Evolutionary conservation across 2,329 filamentous ascomycete genomes (phyloP), one percentile per base, ranked within the genome.

Genomic region (Diaporthe sp.): DNA sequence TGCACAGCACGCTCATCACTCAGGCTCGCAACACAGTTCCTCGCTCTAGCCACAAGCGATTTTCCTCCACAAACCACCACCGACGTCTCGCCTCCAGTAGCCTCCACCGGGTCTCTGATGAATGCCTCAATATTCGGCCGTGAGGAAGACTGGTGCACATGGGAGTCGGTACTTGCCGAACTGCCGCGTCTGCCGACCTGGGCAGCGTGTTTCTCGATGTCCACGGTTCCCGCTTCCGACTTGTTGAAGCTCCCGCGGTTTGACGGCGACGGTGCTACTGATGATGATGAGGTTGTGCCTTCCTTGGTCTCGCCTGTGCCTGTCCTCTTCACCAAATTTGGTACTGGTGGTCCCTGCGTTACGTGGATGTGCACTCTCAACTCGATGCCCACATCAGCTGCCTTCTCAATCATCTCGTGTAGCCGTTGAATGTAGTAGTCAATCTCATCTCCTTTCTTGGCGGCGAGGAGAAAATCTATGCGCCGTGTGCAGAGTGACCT

Each of bases 1-100:
- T 92, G 91, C 31, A 92, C 90, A 0, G 88, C 91, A 55, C 91
- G 83, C 82, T 92, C 90, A 78, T 92, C 90, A 72, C 89, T 91
- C 76, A 92, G 77, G 42, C 82, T 83, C 2, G 88, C 87, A 3
- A 92, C 90, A 74, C 85, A 88, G 78, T 90, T 92, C 74, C 91
- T 84, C 19, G 89, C 87, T 61, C 83, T 83, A 3, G 89, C 84
- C 2, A 90, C 89, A 34, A 92, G 82, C 62, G 88, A 88, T 70
- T 86, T 86, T 1, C 90, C 91, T 19, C 90, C 91, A 76, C 90
- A 92, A 0, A 91, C 90, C 0, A 91, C 87, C 0, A 92, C 87
- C 0, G 87, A 88, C n/a, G 90, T 92, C 83, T 92, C 90, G 37
- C 90, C 90, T 75, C 88, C 89, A 2, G 90, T 89, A 0, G 85